phyloP scores from a whole-genome alignment of 495 filamentous ascomycete genomes.

The Hypoxylon perforatum region DNA sequence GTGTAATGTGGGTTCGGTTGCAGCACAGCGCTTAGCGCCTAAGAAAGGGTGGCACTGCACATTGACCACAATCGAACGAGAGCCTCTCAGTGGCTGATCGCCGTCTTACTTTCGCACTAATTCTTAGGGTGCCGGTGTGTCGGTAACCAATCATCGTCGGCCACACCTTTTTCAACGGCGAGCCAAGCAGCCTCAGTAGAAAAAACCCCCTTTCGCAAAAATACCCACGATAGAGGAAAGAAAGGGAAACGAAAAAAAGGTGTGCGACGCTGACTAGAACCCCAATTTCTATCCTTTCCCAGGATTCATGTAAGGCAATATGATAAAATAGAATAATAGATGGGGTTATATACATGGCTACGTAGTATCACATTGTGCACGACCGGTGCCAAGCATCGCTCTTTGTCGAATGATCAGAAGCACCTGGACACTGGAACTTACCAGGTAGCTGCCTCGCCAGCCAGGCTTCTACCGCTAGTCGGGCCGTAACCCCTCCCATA shows the following conservation, averaged over 20 bases:
- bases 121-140: conserved; percentile 29
- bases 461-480: conserved; percentile 8
- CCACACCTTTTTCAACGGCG: conserved; percentile 26
- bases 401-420: conserved; percentile 5
- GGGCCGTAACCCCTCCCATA: conserved; percentile 15
- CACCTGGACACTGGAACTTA: too few relatives aligned
- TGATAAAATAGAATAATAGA: background rate
- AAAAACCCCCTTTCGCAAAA: too few relatives aligned
- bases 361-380: background rate
- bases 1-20: conserved; percentile 23
- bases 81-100: conserved; percentile 31
- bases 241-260: background rate
- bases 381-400: conserved; percentile 26
- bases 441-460: too few relatives aligned
- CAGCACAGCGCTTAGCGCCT: conserved; percentile 40
- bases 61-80: conserved; percentile 17
- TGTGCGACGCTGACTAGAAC: conserved; percentile 33
- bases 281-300: conserved; percentile 6
- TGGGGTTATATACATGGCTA: background rate
- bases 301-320: background rate
- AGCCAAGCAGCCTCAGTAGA: conserved; percentile 36
- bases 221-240: too few relatives aligned
- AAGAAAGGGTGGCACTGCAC: conserved; percentile 39
- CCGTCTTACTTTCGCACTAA: conserved; percentile 14
- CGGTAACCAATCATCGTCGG: conserved; percentile 39